Base-by-base conservation (phyloP, 352 stramenopile species). In the Globisporangium echinulatum region DNA sequence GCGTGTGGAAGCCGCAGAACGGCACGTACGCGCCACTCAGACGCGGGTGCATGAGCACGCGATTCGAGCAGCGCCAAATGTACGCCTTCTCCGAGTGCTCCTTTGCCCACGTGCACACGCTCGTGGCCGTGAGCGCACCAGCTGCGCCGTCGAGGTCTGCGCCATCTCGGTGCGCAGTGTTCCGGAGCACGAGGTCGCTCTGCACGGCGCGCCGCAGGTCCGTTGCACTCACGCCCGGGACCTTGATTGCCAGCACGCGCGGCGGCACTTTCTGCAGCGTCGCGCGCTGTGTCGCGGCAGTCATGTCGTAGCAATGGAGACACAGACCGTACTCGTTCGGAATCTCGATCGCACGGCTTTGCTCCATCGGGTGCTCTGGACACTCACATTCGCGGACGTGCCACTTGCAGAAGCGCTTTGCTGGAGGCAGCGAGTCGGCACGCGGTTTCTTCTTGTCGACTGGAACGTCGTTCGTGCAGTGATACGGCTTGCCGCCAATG, bases 1-100 rank as follows among this genome's bases (percentile, higher is more conserved):
- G 60, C 3, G 69, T 58, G 51, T 92, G 82, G 51, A 78, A 92
- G 5, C 82, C 82, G 36, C 80, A 92, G 52, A 84, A 83, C 3
- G 78, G 62, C 0, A 92, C 58, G 38, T 74, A 90, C 7, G 80
- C 78, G 1, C 71, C 70, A 6, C 60, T 66, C 37, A 87, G 54
- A 11, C 71, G 70, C 36, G 80, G 82, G 61, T 90, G 80, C 63
- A 79, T 80, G 19, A 90, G 39, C 7, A 90, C 82, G 1, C 54
- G 55, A 53, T 87, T 87, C 10, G 52, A 67, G 61, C 82, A 92
- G 7, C 70, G 72, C 80, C 77, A 90, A 4, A 87, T 59, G 54
- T 77, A 85, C 8, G 57, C 64, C 0, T 66, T 69, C 37, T 85
- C 74, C 8, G 59, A 77, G 53, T 88, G 77, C 46, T 87, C 75